These are phyloP conservation scores for Metarhizium humberi DNA, from an alignment of 2,329 filamentous ascomycete species.

Conservation along the genomic window DNA sequence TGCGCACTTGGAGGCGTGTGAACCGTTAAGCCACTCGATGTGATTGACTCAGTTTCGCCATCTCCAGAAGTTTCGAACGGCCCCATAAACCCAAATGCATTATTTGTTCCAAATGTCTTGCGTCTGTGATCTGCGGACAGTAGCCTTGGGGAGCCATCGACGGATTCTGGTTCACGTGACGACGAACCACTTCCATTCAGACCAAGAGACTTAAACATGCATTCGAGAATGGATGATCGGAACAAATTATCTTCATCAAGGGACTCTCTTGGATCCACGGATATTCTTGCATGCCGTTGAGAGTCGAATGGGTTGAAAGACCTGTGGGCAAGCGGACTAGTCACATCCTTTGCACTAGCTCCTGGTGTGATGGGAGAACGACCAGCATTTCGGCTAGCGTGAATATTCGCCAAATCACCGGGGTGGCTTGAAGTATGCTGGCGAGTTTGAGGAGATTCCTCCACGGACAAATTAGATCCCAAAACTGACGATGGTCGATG, in stretches of 20 bases:
- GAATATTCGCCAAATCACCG: constrained; percentile 73
- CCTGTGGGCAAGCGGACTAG: constrained; percentile 39
- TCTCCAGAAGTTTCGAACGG: constrained; percentile 66
- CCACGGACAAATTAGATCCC: constrained; percentile 22
- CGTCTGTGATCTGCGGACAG: constrained; percentile 75
- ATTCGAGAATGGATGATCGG: constrained; percentile 81
- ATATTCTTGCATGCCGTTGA: constrained; percentile 37
- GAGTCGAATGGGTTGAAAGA: constrained; percentile 49
- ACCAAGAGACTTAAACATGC: constrained; percentile 91
- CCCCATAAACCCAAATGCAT: constrained; percentile 88
- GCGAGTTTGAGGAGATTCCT: constrained; percentile 30
- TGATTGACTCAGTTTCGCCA: constrained; percentile 78
- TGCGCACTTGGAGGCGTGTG: constrained; percentile 55
- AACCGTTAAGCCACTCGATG: constrained; percentile 58
- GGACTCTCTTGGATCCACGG: constrained; percentile 65
- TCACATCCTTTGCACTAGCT: constrained; percentile 19
- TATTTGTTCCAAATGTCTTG: constrained; percentile 54
- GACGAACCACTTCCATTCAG: constrained; percentile 60
- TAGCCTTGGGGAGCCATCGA: constrained; percentile 75
- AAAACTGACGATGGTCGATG: constrained; percentile 35
- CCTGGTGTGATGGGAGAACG: constrained; percentile 23
- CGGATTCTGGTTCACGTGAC: constrained; percentile 61
- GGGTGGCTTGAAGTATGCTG: constrained; percentile 47
- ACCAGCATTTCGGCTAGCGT: constrained; percentile 54
- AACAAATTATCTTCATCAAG: constrained; percentile 85